Base-by-base conservation (phyloP, 2,329 filamentous ascomycete species). In the Scedosporium minutisporum region DNA sequence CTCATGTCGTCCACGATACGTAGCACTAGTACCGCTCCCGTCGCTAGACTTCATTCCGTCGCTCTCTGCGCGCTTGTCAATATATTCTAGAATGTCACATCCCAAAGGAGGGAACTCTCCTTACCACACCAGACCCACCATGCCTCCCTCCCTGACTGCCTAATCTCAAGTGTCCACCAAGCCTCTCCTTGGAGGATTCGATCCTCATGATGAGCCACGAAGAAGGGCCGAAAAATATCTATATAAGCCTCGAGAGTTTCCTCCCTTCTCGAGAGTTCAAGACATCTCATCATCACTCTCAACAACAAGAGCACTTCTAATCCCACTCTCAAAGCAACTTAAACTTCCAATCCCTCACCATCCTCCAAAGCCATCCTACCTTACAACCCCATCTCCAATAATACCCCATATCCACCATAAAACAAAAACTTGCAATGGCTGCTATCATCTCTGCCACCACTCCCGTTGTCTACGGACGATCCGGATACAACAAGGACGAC, bases 401-500 rank as follows among this genome's bases (percentile, higher is more conserved):
- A 53, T 16, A 38, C 27, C 14, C 29, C 23, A 4, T 46, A 29
- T 12, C 6, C 48, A 61, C 18, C 21, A 44, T 58, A 33, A 23
- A 14, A 33, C n/a, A 41, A 51, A 42, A 25, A 6, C 33, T 38
- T 48, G 33, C 48, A 61, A 73, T 73, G 71, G 70, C 71, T 66
- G 68, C 67, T 61, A 63, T 65, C 60, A 66, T 68, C 60, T 64
- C 69, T 64, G 63, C 66, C 62, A 67, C 68, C 64, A 67, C 68
- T 62, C 67, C 69, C 42, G 62, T 63, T 58, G 64, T 65, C 63
- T 66, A 68, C 66, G 67, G 51, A 60, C 63, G 55, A 46, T 42
- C 62, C 18, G 27, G 25, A 51, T 44, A 48, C 44, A 61, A 64
- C 60, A 62, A 59, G 57, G 41, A 62, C 62, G 33, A 62, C 55